Evolutionary conservation across 495 filamentous ascomycete genomes (phyloP).

Genomic region (Neurospora pannonica): DNA sequence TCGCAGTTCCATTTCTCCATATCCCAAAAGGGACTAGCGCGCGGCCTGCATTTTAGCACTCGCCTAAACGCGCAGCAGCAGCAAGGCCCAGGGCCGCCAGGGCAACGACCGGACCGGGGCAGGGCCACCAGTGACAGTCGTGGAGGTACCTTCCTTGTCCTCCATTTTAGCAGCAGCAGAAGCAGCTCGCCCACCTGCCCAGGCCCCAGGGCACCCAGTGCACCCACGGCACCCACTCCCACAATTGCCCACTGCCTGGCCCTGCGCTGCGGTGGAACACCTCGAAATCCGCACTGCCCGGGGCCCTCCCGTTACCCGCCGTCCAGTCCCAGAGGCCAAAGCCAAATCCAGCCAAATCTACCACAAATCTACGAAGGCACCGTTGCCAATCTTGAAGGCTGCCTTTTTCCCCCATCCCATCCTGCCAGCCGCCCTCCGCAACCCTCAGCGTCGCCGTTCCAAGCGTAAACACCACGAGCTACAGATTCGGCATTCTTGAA

Average conservation of each 20-base stretch:
- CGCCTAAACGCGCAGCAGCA: constrained; percentile 26
- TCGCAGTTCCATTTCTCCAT: neutral
- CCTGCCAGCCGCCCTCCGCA: neutral
- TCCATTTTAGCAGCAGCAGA: neutral
- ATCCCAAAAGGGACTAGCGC: constrained; percentile 13
- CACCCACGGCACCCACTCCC: neutral
- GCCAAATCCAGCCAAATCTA: neutral
- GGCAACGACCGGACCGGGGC: neutral
- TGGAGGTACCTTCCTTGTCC: neutral
- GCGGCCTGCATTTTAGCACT: constrained; percentile 21
- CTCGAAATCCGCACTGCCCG: neutral
- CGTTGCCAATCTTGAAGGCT: neutral
- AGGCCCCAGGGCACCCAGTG: too few relatives aligned
- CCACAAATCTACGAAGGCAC: neutral
- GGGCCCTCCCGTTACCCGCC: neutral
- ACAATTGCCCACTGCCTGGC: neutral
- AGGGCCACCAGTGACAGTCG: neutral
- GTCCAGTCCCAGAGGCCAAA: neutral
- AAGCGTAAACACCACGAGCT: neutral
- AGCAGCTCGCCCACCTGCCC: neutral
- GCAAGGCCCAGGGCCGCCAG: neutral
- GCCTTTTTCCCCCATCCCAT: neutral
- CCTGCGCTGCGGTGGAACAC: neutral
- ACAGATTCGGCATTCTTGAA: neutral
- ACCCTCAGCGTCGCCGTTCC: neutral